Conservation (phyloP, 2,329 filamentous ascomycete species). For the Colletotrichum sp. region DNA sequence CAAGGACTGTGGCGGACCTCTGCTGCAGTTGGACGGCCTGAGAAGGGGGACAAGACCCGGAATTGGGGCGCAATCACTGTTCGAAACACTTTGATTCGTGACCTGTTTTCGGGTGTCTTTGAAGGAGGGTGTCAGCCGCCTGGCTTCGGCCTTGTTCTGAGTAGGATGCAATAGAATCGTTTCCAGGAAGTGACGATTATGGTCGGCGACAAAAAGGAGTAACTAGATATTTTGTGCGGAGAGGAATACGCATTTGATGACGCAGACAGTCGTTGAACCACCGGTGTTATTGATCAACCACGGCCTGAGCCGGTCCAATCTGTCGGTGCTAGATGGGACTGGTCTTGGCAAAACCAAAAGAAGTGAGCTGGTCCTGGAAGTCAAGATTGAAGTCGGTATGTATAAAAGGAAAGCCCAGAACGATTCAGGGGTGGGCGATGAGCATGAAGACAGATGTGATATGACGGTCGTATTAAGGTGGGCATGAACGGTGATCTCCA, state of each 20-base stretch:
- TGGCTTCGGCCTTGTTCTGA: neutral
- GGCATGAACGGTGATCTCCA: neutral
- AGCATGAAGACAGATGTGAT: slow-evolving; percentile 4
- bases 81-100: neutral
- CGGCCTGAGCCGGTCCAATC: neutral
- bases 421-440: neutral
- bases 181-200: neutral
- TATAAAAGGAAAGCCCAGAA: neutral
- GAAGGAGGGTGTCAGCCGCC: neutral
- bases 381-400: neutral
- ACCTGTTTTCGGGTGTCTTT: neutral
- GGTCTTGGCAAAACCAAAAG: neutral
- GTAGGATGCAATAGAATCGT: neutral
- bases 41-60: neutral
- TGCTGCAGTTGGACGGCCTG: neutral
- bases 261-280: neutral
- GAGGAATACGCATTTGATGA: neutral
- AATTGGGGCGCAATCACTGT: neutral
- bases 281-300: neutral
- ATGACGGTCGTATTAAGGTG: slow-evolving; percentile 10
- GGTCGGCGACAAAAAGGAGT: neutral
- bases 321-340: neutral
- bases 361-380: neutral
- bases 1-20: neutral
- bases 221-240: neutral